phyloP scores from a whole-genome alignment of 139 green algal species.

The Trebouxia sp. region DNA sequence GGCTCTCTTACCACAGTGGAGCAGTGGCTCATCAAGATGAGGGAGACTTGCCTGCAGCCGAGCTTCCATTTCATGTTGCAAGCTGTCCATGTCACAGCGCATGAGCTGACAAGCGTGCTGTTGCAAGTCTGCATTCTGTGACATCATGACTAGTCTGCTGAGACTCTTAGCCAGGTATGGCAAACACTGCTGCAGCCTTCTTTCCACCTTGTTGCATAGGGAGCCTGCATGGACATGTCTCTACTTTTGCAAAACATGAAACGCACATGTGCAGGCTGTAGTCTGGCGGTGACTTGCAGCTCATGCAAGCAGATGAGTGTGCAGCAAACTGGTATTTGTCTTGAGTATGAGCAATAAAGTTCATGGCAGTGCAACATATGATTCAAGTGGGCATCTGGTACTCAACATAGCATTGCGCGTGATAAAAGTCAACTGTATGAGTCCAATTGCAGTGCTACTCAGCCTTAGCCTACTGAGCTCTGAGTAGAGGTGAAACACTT shows the following conservation, averaged over 20 bases:
- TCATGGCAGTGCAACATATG: too few relatives aligned
- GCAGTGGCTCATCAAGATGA: too few relatives aligned
- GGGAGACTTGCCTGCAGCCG: slow-evolving; percentile 11
- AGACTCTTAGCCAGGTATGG: slow-evolving; percentile 17
- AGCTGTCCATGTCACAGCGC: slow-evolving; percentile 1
- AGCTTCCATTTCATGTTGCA: background rate
- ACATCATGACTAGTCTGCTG: background rate
- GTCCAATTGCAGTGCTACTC: too few relatives aligned
- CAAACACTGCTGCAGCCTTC: background rate
- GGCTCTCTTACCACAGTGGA: too few relatives aligned
- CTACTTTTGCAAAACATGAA: too few relatives aligned
- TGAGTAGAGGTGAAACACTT: too few relatives aligned
- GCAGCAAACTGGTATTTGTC: background rate
- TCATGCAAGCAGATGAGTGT: background rate
- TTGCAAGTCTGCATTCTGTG: background rate
- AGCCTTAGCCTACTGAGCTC: too few relatives aligned
- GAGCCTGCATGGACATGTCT: background rate
- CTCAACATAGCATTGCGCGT: too few relatives aligned
- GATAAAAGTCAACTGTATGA: too few relatives aligned
- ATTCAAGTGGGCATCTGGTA: too few relatives aligned
- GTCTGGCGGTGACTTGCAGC: too few relatives aligned
- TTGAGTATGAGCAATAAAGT: too few relatives aligned
- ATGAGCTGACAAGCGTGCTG: background rate
- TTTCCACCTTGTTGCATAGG: slow-evolving; percentile 13
- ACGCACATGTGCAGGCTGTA: background rate